Evolutionary conservation across 2,329 filamentous ascomycete species (phyloP).

Genomic region (Colletotrichum sp.): DNA sequence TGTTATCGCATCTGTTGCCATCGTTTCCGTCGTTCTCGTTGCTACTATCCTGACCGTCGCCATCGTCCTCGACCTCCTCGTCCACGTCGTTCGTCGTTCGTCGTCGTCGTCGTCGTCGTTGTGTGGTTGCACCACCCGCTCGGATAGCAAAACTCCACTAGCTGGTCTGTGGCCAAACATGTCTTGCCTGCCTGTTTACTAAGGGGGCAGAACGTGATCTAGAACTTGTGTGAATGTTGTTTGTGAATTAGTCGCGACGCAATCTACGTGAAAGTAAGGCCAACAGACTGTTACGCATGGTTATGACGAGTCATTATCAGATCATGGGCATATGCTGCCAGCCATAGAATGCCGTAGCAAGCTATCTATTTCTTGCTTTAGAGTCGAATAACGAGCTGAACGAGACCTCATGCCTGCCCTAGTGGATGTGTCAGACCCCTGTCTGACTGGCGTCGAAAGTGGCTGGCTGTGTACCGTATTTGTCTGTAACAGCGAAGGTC

Average conservation of each 20-base stretch:
- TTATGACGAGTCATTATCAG: neutral
- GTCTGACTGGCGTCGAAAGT: neutral
- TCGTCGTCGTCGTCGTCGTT: neutral
- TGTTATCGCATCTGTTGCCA: neutral
- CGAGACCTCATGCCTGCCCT: neutral
- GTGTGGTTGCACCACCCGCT: neutral
- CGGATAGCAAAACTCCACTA: neutral
- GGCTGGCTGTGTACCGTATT: neutral
- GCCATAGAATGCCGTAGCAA: neutral
- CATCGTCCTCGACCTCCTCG: too few species aligned
- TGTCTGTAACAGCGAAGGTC: neutral
- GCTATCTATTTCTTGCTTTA: neutral
- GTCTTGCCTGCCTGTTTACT: neutral
- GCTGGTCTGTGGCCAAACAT: neutral
- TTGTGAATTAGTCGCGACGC: neutral
- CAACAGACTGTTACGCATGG: neutral
- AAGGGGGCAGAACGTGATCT: neutral
- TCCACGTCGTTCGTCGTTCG: too few species aligned
- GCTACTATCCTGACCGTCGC: neutral
- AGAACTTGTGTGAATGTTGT: fast-evolving
- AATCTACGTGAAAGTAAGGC: neutral
- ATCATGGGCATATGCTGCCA: neutral
- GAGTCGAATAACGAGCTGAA: neutral
- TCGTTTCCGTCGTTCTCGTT: neutral
- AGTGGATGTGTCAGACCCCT: neutral